Conservation (phyloP, 176 grass and related monocot genomes). For the Thinopyrum elongatum region DNA sequence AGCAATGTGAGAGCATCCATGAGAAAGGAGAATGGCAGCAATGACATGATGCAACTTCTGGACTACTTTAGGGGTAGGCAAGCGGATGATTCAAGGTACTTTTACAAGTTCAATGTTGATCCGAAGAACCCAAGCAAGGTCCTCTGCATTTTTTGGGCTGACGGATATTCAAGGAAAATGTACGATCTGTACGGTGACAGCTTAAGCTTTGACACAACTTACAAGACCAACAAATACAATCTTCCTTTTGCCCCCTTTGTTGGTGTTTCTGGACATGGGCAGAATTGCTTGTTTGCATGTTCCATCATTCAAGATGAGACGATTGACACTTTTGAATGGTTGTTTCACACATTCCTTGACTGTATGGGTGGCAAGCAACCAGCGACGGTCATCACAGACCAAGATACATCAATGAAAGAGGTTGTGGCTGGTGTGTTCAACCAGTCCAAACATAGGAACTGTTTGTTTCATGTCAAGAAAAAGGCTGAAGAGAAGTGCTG, state of each 20-base stretch:
- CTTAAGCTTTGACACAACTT: background rate
- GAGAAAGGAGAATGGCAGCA: background rate
- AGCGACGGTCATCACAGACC: background rate
- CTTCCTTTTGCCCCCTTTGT: background rate
- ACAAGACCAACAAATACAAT: background rate
- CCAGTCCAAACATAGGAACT: too few species aligned
- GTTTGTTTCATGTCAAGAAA: background rate
- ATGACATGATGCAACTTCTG: background rate
- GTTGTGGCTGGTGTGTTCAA: too few species aligned
- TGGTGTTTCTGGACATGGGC: background rate
- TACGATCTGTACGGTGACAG: background rate
- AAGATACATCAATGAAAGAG: background rate
- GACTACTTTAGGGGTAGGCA: background rate
- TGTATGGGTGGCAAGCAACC: background rate
- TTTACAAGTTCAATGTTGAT: background rate
- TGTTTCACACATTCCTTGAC: background rate
- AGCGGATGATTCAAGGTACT: background rate
- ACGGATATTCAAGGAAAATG: background rate
- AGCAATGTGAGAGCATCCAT: background rate
- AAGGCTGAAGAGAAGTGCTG: too few species aligned
- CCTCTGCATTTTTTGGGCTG: background rate
- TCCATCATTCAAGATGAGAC: background rate
- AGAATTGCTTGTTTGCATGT: background rate
- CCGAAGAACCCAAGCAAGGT: background rate
- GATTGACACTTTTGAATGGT: background rate